Base-by-base conservation (phyloP, 2,329 filamentous ascomycete species). In the Fusarium oligoseptatum region DNA sequence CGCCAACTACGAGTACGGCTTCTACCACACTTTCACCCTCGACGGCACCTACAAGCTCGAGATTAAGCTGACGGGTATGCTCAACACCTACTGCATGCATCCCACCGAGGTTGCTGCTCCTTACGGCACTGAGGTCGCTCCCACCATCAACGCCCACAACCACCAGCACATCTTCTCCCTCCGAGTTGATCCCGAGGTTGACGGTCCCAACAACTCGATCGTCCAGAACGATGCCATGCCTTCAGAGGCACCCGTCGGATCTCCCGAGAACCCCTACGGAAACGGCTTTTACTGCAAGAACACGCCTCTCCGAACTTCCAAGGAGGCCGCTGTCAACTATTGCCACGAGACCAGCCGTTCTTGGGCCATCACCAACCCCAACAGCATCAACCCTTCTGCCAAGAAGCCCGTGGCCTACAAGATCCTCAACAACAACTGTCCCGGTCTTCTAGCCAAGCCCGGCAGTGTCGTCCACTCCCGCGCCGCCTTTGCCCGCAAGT, bases 281-380 rank as follows among this genome's bases (percentile, higher is more conserved):
- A 98, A 98, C 80, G 95, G 93, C 11, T 98, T 98, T 83, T 95
- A 93, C 80, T 93, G 93, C 20, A 92, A 94, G 84, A 93, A 94
- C 83, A 97, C 93, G 6, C 94, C 93, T 80, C 92, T 94, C 69
- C 89, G 87, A 11, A 97, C 92, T 0, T 89, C 93, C 11, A 88
- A 87, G 60, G 89, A 93, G 75, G 89, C 91, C 0, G 89, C 88
- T 79, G 93, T 92, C 34, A 93, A 97, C 81, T 98, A 98, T 83
- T 88, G 97, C 79, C 93, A 94, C 71, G 87, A 88, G 48, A 96
- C 93, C 0, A 92, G 91, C 70, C 88, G 95, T 22, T 95, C 95
- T 0, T 98, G 95, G 95, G 95, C 98, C 65, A 97, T 98, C 80
- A 89, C 89, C 81, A 98, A 98, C 83, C 92, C 92, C 75, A 93